These are phyloP conservation scores for Tetrapisispora namnaoensis DNA, from an alignment of 805 yeast species.

Conservation along the genomic window DNA sequence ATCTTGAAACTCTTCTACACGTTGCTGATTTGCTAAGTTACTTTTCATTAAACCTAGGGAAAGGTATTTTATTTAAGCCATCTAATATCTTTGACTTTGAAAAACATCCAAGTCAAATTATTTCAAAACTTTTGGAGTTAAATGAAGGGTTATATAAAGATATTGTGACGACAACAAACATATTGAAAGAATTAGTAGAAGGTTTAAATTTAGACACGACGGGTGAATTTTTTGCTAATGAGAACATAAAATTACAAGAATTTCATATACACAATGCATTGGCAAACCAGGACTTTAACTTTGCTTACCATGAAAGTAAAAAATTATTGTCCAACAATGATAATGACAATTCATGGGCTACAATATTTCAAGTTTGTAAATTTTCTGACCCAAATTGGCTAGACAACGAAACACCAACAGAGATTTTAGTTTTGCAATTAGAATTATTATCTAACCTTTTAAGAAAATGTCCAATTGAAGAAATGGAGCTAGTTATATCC, in stretches of 20 bases:
- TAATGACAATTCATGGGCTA: slow-evolving; percentile 44
- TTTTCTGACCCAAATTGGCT: slow-evolving; percentile 39
- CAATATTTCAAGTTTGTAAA: slow-evolving; percentile 67
- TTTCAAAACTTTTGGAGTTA: slow-evolving; percentile 40
- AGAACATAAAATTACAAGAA: slow-evolving; percentile 26
- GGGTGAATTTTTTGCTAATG: not conserved
- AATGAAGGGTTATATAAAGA: slow-evolving; percentile 44
- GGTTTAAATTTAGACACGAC: slow-evolving; percentile 29
- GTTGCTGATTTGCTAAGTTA: slow-evolving; percentile 25
- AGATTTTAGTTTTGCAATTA: slow-evolving; percentile 40
- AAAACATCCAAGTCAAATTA: slow-evolving; percentile 29
- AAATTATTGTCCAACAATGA: slow-evolving; percentile 28
- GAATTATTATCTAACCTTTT: slow-evolving; percentile 44
- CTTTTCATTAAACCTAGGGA: slow-evolving; percentile 25
- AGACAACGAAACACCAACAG: slow-evolving; percentile 30
- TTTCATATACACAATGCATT: slow-evolving; percentile 62
- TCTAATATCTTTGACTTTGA: slow-evolving; percentile 27
- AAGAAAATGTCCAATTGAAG: slow-evolving; percentile 43
- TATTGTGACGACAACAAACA: slow-evolving; percentile 31
- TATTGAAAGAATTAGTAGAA: slow-evolving; percentile 34
- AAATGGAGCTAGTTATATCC: slow-evolving; percentile 44
- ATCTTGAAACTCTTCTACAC: slow-evolving; percentile 17
- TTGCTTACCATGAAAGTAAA: slow-evolving; percentile 40
- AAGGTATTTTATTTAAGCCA: slow-evolving; percentile 33
- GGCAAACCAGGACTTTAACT: slow-evolving; percentile 49